Base-by-base conservation (phyloP, 495 filamentous ascomycete species). In the Staphylotrichum longicolle region DNA sequence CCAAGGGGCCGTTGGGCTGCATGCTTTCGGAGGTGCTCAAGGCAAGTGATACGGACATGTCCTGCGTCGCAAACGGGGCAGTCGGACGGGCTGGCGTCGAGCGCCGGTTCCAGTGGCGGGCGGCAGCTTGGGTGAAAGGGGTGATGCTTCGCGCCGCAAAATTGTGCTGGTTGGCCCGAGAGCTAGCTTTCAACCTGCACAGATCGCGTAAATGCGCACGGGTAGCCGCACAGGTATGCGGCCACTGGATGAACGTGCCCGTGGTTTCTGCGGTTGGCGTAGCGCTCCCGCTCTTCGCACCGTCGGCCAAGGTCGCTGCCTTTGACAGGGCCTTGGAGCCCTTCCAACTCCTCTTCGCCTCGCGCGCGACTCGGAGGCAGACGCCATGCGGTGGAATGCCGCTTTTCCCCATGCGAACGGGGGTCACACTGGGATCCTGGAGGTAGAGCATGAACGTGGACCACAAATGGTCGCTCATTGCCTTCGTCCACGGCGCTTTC, bases 391-490 rank as follows among this genome's bases (percentile, higher is more conserved):
- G 94, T 30, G 94, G 94, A 42, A 93, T 85, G 58, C 84, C 83
- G 55, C 91, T 93, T 27, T 93, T 91, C 14, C 92, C 84, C 77
- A 91, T 88, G 66, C 93, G 92, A 76, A 98, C 93, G 0, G 94
- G 94, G 2, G 94, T 98, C 34, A 96, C 88, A 9, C 88, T 91
- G 39, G 94, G 93, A 71, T 98, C 91, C 64, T 92, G 88, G 10
- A 97, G 78, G 69, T 96, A 98, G 9, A 89, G 72, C 64, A 90
- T 78, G 69, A 96, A 98, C 3, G 89, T 92, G 40, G 89, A 86
- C 95, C 95, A 98, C 35, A 98, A 74, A 70, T 98, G 94, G 41
- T 87, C 86, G 73, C 93, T 92, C 91, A 96, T 95, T 20, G 91
- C 88, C 49, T 86, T 83, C 3, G 90, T 95, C 92, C 93, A 98